phyloP scores from a whole-genome alignment of 192 early-diverging fungal species.

The Allomyces arbusculus region DNA sequence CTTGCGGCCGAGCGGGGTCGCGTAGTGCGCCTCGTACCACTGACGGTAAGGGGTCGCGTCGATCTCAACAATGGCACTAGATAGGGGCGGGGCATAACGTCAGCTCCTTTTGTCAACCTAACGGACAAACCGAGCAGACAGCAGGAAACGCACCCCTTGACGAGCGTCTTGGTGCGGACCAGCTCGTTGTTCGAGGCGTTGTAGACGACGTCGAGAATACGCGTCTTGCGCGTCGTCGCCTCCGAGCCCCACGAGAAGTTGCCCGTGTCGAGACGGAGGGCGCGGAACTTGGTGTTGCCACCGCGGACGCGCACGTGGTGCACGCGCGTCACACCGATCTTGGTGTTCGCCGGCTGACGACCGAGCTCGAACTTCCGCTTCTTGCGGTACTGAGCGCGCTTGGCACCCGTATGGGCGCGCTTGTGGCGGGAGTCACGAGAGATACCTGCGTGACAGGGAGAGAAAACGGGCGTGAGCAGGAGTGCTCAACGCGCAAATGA shows the following conservation, averaged over 20 bases:
- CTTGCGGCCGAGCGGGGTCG: conserved; percentile 66
- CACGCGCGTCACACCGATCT: conserved; percentile 89
- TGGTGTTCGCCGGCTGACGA: conserved; percentile 95
- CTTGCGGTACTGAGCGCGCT: conserved; percentile 99
- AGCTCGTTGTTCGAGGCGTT: conserved; percentile 99
- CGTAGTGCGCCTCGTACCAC: conserved; percentile 98
- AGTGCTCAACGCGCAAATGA: neutral
- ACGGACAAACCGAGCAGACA: too few relatives aligned
- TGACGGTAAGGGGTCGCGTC: conserved; percentile 99
- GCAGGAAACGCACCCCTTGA: conserved; percentile 62
- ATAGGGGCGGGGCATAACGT: too few relatives aligned
- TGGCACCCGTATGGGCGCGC: conserved; percentile 90
- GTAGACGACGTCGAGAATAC: conserved; percentile 88
- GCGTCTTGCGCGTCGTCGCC: conserved; percentile 82
- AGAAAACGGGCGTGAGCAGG: neutral
- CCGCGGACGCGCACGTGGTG: conserved; percentile 92
- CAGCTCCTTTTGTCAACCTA: too few relatives aligned
- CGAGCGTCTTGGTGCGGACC: conserved; percentile 97
- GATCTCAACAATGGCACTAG: conserved; percentile 73
- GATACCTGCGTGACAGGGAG: conserved; percentile 54
- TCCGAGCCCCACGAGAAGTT: conserved; percentile 98
- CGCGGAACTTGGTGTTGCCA: conserved; percentile 96
- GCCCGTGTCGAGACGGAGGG: conserved; percentile 86
- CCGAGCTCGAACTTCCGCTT: conserved; percentile 99
- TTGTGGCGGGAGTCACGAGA: conserved; percentile 99